Evolutionary conservation across 352 stramenopile species (phyloP), one percentile per base, ranked within the genome.

Genomic region (Pythium aphanidermatum): DNA sequence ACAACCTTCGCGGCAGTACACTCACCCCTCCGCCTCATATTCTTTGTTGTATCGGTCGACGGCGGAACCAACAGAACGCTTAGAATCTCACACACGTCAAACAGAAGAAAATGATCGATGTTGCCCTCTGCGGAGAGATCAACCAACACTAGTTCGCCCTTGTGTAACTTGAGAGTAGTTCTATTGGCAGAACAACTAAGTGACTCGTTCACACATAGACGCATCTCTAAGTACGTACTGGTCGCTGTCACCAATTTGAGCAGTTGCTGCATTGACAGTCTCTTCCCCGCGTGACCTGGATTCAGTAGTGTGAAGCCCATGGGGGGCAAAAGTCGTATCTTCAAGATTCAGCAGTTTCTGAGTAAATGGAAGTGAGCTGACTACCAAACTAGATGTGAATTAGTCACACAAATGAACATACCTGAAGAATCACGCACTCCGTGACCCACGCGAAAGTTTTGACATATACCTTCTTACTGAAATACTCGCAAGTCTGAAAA

Each of bases 31-130:
- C 2, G 9, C 31, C 17, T 24, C 19, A 17, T 0, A 27, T 44
- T 12, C 17, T 56, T 53, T 12, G 38, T 27, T 31, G 47, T 52
- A 17, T 19, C 25, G 17, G 46, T 23, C 29, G 27, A 20, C 13
- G 29, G 19, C 13, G 37, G 27, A 13, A 17, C 13, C 2, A 62
- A 13, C 1, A 63, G 56, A 40, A 90, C 85, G 27, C 67, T 77
- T n/a, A 89, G 21, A 31, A 92, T 87, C 55, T 92, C 74, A 50
- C 77, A 90, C 4, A 92, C 76, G 24, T 88, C 63, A 41, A 86
- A 92, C 13, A 90, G 37, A 14, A 90, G 50, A 35, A 80, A 83
- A 51, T 90, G 74, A 37, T 91, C 75, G 27, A 83, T 72, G 24
- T 49, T 51, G 14, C 61, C 58, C 21, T 68, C 66, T 3, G 68